These are phyloP conservation scores for Arachis hypogaea DNA, from an alignment of 306 rosid genomes.

Conservation along the genomic window DNA sequence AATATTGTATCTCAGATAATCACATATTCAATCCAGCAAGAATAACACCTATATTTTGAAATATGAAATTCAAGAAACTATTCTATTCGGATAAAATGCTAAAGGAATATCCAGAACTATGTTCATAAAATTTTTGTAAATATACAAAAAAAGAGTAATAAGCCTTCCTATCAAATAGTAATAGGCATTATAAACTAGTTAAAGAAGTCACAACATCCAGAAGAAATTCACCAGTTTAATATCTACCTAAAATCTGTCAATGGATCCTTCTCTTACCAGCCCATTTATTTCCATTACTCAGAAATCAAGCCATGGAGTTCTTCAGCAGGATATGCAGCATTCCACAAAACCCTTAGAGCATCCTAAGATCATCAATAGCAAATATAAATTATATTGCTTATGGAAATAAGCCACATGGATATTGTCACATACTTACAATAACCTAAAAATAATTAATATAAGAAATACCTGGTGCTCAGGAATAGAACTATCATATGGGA, in stretches of 20 bases:
- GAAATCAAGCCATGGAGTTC: conserved; percentile 86
- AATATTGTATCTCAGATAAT: no score
- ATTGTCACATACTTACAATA: conserved; percentile 24
- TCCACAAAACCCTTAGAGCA: conserved; percentile 91
- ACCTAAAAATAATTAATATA: conserved; percentile 20
- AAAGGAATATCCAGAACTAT: no score
- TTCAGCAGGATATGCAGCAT: conserved; percentile 86
- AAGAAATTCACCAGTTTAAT: conserved; percentile 26
- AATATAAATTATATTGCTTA: conserved; percentile 22
- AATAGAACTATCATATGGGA: conserved; percentile 75
- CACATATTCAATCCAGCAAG: no score
- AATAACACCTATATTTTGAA: no score
- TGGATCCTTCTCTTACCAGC: conserved; percentile 99
- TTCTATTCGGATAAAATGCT: no score
- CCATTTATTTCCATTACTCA: conserved; percentile 99
- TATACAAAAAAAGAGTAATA: no score
- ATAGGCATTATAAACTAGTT: conserved; percentile 38
- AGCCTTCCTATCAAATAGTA: conserved; percentile 56
- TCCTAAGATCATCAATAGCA: conserved; percentile 56
- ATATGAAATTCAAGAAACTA: no score
- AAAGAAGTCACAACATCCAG: conserved; percentile 19
- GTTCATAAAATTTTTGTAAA: no score
- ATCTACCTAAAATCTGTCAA: conserved; percentile 96
- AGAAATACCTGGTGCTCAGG: conserved; percentile 83
- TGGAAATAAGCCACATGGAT: conserved; percentile 22